phyloP scores from a whole-genome alignment of 1,139 yeast species.

The Tardiomyces digboiensis region DNA sequence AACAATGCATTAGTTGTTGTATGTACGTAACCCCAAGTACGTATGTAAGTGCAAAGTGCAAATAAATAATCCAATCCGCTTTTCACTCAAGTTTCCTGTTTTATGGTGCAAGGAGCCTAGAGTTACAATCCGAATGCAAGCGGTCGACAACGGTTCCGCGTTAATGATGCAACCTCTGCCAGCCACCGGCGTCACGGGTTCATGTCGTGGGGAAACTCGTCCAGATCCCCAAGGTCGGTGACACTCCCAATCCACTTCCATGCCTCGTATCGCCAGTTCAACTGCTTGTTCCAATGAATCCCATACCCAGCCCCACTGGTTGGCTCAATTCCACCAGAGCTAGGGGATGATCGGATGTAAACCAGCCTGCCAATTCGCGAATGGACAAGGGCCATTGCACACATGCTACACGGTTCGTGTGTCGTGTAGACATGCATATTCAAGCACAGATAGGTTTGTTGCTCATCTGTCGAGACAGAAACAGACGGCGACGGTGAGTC shows the following conservation, averaged over 20 bases:
- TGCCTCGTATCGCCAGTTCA: constrained; percentile 76
- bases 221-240: neutral
- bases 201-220: neutral
- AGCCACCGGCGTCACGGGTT: neutral
- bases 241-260: constrained; percentile 50
- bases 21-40: too few species aligned
- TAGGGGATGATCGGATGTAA: constrained; percentile 39
- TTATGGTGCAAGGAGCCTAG: too few species aligned
- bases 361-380: constrained; percentile 69
- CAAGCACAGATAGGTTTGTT: constrained; percentile 55
- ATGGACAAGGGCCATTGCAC: constrained; percentile 92
- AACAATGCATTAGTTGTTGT: too few species aligned
- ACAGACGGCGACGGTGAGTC: constrained; percentile 3
- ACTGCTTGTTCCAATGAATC: constrained; percentile 59
- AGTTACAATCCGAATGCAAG: too few species aligned
- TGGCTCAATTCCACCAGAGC: constrained; percentile 47
- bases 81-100: too few species aligned
- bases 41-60: too few species aligned
- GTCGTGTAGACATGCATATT: constrained; percentile 74
- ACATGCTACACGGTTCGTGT: constrained; percentile 97
- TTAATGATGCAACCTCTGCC: too few species aligned
- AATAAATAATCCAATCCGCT: too few species aligned
- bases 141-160: too few species aligned
- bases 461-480: constrained; percentile 6
- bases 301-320: constrained; percentile 60